These are phyloP conservation scores for Cercospora citrullina DNA, from an alignment of 2,329 filamentous ascomycete genomes.

Conservation along the genomic window DNA sequence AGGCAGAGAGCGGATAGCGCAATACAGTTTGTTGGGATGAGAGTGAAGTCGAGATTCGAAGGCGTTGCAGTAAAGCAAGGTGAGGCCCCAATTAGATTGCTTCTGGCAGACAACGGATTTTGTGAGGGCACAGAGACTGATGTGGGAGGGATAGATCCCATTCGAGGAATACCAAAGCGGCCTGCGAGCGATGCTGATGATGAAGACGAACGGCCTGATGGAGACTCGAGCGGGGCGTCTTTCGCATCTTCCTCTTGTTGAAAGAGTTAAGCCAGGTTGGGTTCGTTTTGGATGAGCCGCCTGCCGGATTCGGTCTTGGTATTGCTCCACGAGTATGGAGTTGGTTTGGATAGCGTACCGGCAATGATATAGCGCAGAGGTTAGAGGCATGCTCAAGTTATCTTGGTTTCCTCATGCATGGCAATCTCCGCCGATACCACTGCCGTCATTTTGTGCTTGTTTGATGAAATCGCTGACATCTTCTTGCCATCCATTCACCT, in stretches of 20 bases:
- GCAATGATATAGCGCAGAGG: neutral
- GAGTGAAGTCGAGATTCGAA: neutral
- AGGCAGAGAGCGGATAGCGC: neutral
- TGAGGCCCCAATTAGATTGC: neutral
- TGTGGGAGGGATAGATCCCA: neutral
- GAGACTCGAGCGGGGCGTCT: neutral
- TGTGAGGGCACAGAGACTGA: neutral
- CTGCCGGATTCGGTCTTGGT: neutral
- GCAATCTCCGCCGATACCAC: neutral
- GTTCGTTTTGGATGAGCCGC: too few relatives aligned
- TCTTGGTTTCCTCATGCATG: neutral
- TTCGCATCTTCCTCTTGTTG: neutral
- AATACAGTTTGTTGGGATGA: neutral
- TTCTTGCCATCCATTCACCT: neutral
- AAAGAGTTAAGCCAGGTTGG: neutral
- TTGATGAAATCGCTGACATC: neutral
- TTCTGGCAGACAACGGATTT: neutral
- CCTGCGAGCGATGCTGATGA: slow-evolving; percentile 25
- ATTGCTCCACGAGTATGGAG: slow-evolving; percentile 46
- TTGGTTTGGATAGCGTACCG: slow-evolving; percentile 47
- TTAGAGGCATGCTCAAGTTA: neutral
- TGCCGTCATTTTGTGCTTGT: neutral
- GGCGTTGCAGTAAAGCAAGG: neutral
- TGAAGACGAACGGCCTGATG: slow-evolving; percentile 15
- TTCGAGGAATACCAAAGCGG: slow-evolving; percentile 4